phyloP scores from a whole-genome alignment of 495 filamentous ascomycete genomes.

The Pseudoneurospora amorphoporcata region DNA sequence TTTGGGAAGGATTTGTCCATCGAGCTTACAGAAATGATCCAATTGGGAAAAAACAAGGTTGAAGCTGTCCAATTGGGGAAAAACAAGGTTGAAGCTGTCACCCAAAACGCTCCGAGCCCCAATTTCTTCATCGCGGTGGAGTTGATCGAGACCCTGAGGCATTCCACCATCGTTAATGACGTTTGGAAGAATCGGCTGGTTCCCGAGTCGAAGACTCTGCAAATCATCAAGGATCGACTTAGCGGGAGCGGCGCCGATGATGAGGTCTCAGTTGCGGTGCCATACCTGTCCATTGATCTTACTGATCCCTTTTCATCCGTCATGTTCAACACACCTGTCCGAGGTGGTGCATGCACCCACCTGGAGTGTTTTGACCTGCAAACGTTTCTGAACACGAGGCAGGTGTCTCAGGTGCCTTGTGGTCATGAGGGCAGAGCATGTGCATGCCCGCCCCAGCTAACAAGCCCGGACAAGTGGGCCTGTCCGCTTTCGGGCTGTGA shows the following conservation, averaged over 20 bases:
- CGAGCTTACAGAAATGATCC: constrained; percentile 53
- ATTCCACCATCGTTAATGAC: constrained; percentile 37
- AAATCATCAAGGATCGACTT: constrained; percentile 42
- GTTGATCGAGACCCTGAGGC: constrained; percentile 42
- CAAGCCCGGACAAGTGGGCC: constrained; percentile 62
- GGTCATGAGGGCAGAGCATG: constrained; percentile 8
- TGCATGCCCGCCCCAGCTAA: constrained; percentile 32
- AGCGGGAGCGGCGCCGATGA: constrained; percentile 41
- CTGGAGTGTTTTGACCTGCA: constrained; percentile 83
- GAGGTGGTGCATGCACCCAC: constrained; percentile 51
- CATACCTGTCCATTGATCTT: constrained; percentile 58
- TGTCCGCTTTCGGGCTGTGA: constrained; percentile 60
- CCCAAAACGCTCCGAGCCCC: constrained; percentile 28
- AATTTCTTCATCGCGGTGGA: constrained; percentile 54
- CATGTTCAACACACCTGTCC: constrained; percentile 62
- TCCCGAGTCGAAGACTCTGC: constrained; percentile 27
- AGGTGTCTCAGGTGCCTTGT: constrained; percentile 25
- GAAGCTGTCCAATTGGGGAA: constrained; percentile 38
- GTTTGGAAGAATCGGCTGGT: constrained; percentile 26
- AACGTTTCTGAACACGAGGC: constrained; percentile 60
- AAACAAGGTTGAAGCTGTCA: constrained; percentile 49
- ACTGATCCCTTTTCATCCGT: constrained; percentile 63
- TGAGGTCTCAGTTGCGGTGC: constrained; percentile 53
- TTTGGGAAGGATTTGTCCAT: constrained; percentile 66
- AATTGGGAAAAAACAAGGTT: constrained; percentile 47